These are phyloP conservation scores for Zygoascus meyerae DNA, from an alignment of 1,139 yeast genomes.

Conservation along the genomic window DNA sequence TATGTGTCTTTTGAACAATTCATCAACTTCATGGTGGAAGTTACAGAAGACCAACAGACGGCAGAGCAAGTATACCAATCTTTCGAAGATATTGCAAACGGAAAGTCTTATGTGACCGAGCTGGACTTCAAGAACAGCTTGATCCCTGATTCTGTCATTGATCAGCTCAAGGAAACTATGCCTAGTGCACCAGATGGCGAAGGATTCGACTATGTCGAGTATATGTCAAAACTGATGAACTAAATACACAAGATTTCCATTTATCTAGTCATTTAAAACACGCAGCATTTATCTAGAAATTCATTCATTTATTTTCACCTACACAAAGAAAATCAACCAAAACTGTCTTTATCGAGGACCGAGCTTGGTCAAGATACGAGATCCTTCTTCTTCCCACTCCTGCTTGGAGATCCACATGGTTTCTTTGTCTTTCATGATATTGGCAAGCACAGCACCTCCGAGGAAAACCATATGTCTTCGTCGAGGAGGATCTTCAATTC, in stretches of 20 bases:
- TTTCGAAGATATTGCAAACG: conserved; percentile 37
- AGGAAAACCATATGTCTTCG: conserved; percentile 98
- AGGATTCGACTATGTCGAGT: conserved; percentile 32
- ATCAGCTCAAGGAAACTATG: conserved; percentile 30
- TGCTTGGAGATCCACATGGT: conserved; percentile 96
- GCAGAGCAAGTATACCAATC: conserved; percentile 38
- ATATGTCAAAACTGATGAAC: conserved; percentile 23
- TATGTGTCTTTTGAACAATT: conserved; percentile 37
- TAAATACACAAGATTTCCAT: no score
- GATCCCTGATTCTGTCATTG: conserved; percentile 34
- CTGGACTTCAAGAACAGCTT: conserved; percentile 37
- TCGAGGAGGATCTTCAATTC: conserved; percentile 98
- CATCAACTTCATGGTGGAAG: conserved; percentile 38
- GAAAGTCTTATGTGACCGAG: conserved; percentile 38
- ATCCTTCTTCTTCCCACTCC: conserved; percentile 98
- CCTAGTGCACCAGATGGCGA: conserved; percentile 25
- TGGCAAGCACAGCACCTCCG: conserved; percentile 98
- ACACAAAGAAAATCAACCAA: conserved; percentile 1
- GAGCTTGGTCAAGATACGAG: conserved; percentile 72
- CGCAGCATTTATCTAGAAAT: background rate
- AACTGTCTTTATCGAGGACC: conserved; percentile 74
- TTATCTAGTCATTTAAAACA: background rate
- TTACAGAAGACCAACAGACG: conserved; percentile 37
- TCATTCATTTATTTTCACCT: background rate
- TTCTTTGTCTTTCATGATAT: conserved; percentile 96